Percentiles rank a stretch among this genome's conserved stretches.
phyloP scores from a whole-genome alignment of 148 eudicot species.

The Vaccinium darrowii region DNA sequence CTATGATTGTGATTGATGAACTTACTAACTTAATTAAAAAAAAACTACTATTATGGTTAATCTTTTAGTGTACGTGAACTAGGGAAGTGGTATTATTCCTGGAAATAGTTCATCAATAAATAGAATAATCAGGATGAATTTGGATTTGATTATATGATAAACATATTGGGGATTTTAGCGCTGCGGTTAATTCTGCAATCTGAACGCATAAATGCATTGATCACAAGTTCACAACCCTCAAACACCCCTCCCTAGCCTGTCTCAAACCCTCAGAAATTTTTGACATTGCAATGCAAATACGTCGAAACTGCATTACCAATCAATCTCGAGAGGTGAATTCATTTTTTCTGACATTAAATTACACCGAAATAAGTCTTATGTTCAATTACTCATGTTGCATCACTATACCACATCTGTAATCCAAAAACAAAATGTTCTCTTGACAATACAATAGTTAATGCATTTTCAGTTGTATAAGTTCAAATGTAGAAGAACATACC shows the following conservation, averaged over 20 bases:
- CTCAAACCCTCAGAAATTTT: background rate
- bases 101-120: background rate
- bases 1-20: too few species aligned
- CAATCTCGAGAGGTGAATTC: background rate
- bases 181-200: background rate
- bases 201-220: background rate
- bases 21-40: too few species aligned
- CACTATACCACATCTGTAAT: slow-evolving; percentile 2
- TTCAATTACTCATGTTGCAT: background rate
- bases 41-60: too few species aligned
- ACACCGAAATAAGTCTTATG: background rate
- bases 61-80: background rate
- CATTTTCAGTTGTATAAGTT: background rate
- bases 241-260: slow-evolving; percentile 1
- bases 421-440: background rate
- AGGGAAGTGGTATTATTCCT: background rate
- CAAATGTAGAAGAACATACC: slow-evolving; percentile 30
- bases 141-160: background rate
- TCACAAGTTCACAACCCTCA: background rate
- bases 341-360: background rate
- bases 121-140: background rate
- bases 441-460: background rate
- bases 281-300: background rate
- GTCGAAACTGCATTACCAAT: background rate
- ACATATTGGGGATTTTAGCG: background rate